Evolutionary conservation across 1,139 yeast species (phyloP), one percentile per base, ranked within the genome.

Genomic region (Debaryomycetaceae sp.): DNA sequence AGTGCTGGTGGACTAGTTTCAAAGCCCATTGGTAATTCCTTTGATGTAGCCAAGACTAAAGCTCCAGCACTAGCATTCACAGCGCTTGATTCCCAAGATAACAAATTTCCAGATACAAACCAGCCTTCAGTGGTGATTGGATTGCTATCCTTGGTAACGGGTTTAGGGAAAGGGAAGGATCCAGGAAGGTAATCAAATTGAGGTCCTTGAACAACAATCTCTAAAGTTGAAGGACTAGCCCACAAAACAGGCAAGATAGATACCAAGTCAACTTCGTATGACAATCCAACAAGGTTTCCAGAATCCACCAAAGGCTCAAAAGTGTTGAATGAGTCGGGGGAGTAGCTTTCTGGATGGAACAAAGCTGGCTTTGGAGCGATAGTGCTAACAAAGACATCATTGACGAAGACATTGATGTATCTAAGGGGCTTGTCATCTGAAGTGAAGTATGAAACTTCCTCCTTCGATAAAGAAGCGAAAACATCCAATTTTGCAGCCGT

Each of bases 161-260:
- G 56, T 33, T 47, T 50, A 24, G 56, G 49, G 8, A 39, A 11
- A 36, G 14, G 37, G 37, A 60, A 56, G 14, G 45, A 40, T 37
- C 50, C 52, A 5, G 54, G 57, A 24, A 56, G 50, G 14, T 55
- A 46, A 13, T 48, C 45, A 24, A 52, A 56, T 36, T 50, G 45
- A 24, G 58, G 64, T 23, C 63, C 54, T 36, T 55, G 58, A 23
- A 61, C 59, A 41, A 52, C 58, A 36, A 63, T 44, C 36, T 49
- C 56, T 34, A 63, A 50, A 20, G 51, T 48, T 31, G 56, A 51
- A 27, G 43, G 54, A 40, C 48, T 58, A 31, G 47, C 49, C 66
- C 80, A 64, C 40, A 65, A 57, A 27, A 59, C 50, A 9, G 69
- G 68, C 46, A 65, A 56, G 35, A 63, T 52, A 8, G 59, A 48